A percentile compares a stretch with the other conserved stretches of the same genome.
Conservation (phyloP, 345 rosid genomes). For the Limnanthes douglasii region DNA sequence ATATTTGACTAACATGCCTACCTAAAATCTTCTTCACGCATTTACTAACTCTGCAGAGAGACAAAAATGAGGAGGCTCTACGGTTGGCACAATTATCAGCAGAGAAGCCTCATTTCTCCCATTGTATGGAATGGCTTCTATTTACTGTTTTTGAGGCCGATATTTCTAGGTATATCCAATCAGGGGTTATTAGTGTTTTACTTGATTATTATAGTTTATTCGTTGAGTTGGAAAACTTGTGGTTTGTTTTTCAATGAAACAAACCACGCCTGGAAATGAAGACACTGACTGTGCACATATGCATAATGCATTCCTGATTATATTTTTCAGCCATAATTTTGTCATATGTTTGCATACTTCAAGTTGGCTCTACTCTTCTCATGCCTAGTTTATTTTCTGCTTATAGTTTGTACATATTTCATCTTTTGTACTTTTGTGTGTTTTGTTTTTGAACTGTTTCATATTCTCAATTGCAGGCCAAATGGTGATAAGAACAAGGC, state of each 20-base stretch:
- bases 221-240: too few species aligned
- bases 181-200: background rate
- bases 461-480: slow-evolving; percentile 31
- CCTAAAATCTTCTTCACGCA: too few species aligned
- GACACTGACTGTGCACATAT: too few species aligned
- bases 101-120: slow-evolving; percentile 92
- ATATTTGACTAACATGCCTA: background rate
- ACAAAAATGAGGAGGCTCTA: slow-evolving; percentile 80
- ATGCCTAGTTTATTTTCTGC: too few species aligned
- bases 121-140: slow-evolving; percentile 97
- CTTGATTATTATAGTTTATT: slow-evolving; percentile 1
- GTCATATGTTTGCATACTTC: background rate
- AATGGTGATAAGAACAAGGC: slow-evolving; percentile 46
- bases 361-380: too few species aligned
- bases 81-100: slow-evolving; percentile 78
- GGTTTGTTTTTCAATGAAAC: too few species aligned
- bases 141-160: slow-evolving; percentile 97
- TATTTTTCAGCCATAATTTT: too few species aligned
- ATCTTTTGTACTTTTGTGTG: background rate
- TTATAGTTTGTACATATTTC: background rate
- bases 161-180: slow-evolving; percentile 57
- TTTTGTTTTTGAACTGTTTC: slow-evolving; percentile 5
- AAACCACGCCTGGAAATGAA: too few species aligned
- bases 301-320: too few species aligned
- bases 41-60: slow-evolving; percentile 42